Percentiles rank a stretch among this genome's conserved stretches.
Conservation (phyloP, 1,139 yeast species). For the Nematodospora anomalae region DNA sequence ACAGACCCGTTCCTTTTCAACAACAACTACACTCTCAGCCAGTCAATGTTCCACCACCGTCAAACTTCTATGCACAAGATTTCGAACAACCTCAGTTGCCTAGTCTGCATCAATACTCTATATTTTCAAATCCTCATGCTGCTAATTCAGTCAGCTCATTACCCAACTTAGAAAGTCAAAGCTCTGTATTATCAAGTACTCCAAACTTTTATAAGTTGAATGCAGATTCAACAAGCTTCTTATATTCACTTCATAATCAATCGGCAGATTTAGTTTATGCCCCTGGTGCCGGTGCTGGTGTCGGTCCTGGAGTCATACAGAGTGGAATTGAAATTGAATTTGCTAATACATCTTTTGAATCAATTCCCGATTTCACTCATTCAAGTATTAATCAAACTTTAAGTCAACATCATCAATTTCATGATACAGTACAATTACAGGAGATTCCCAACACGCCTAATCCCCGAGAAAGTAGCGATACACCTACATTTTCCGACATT, state of each 20-base stretch:
- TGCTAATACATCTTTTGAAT: slow-evolving; percentile 29
- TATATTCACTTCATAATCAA: slow-evolving; percentile 15
- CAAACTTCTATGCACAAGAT: not conserved
- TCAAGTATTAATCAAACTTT: slow-evolving; percentile 8
- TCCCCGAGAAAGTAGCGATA: slow-evolving; percentile 19
- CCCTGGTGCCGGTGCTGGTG: too few species aligned
- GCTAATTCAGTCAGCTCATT: slow-evolving; percentile 17
- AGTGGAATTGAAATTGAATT: slow-evolving; percentile 26
- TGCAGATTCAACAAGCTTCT: slow-evolving; percentile 10
- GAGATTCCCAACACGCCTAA: slow-evolving; percentile 20
- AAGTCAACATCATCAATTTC: slow-evolving; percentile 7
- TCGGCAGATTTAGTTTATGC: slow-evolving; percentile 20
- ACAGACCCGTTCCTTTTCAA: not conserved
- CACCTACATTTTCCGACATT: slow-evolving; percentile 23
- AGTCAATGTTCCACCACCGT: slow-evolving; percentile 3
- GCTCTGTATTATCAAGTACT: slow-evolving; percentile 7
- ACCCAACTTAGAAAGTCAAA: slow-evolving; percentile 9
- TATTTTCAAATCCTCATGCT: slow-evolving; percentile 28
- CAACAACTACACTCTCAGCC: slow-evolving; percentile 5
- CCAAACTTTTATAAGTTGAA: slow-evolving; percentile 12
- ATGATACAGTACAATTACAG: slow-evolving; percentile 5
- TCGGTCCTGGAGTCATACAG: not conserved
- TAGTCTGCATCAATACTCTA: slow-evolving; percentile 19
- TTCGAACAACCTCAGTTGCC: slow-evolving; percentile 1
- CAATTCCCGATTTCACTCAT: slow-evolving; percentile 25